Evolutionary conservation across 1,284 basidiomycete genomes (phyloP).

Genomic region (Naganishia sp.): DNA sequence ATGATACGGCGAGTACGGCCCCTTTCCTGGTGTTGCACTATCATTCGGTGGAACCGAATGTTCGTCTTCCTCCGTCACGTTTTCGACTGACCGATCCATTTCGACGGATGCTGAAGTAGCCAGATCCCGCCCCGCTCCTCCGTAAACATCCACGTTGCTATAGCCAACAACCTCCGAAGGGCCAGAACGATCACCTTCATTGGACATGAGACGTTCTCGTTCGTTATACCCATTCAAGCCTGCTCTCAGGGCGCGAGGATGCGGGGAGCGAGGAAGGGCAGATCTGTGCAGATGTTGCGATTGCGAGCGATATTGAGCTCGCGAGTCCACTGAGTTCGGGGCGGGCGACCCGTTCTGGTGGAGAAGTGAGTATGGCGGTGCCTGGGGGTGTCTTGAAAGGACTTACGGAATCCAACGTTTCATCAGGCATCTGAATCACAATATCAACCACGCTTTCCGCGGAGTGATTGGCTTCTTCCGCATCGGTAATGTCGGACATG

Average conservation of each 20-base stretch:
- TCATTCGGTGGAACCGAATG: constrained; percentile 1
- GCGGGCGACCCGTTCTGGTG: constrained; percentile 8
- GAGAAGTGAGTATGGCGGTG: background rate
- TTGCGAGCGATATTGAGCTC: constrained; percentile 21
- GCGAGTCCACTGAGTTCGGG: constrained; percentile 14
- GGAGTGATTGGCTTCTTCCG: constrained; percentile 4
- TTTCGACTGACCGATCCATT: background rate
- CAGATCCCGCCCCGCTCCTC: background rate
- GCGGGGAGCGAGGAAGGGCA: constrained; percentile 18
- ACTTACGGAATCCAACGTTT: constrained; percentile 15
- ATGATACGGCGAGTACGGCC: constrained; percentile 8
- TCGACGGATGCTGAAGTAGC: background rate
- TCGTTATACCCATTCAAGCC: background rate
- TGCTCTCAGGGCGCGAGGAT: constrained; percentile 22
- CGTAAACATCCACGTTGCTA: background rate
- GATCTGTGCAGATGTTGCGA: constrained; percentile 13
- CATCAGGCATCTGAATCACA: constrained; percentile 18
- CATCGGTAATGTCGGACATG: constrained; percentile 21
- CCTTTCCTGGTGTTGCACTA: background rate
- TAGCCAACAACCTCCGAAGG: constrained; percentile 4
- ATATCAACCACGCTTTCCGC: constrained; percentile 20
- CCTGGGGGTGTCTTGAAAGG: background rate
- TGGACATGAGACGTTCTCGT: constrained; percentile 1
- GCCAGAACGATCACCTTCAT: constrained; percentile 7
- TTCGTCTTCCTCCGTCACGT: constrained; percentile 12